Percentiles rank a stretch among this genome's conserved stretches.
phyloP scores from a whole-genome alignment of 75 land plant species.

The Pinus tabuliformis region DNA sequence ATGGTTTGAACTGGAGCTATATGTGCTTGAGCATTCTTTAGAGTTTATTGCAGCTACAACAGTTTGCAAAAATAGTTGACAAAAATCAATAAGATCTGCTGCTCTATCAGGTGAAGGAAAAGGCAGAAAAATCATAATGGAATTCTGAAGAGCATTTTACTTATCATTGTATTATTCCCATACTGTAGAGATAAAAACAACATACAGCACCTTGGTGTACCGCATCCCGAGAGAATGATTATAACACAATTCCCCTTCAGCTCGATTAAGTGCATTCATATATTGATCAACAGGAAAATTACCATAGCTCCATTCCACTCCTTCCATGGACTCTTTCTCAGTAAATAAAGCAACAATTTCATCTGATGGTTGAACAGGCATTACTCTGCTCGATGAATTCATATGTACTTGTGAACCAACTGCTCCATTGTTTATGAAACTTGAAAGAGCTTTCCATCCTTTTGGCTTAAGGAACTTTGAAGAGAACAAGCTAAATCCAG shows the following conservation, averaged over 20 bases:
- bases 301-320: slow-evolving; percentile 85
- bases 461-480: slow-evolving; percentile 53
- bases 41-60: neutral
- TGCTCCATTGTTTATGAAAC: slow-evolving; percentile 11
- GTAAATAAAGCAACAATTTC: slow-evolving; percentile 56
- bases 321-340: slow-evolving; percentile 52
- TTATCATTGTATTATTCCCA: neutral
- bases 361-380: slow-evolving; percentile 10
- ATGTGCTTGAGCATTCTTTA: neutral
- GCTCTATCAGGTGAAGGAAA: no score
- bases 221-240: slow-evolving; percentile 83
- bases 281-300: slow-evolving; percentile 85
- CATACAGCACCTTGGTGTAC: slow-evolving; percentile 70
- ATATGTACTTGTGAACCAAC: slow-evolving; percentile 12
- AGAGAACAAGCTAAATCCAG: slow-evolving; percentile 65
- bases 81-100: no score
- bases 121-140: neutral
- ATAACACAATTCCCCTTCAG: slow-evolving; percentile 84
- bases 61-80: neutral
- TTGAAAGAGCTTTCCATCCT: slow-evolving; percentile 51
- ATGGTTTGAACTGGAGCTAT: neutral
- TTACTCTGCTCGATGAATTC: slow-evolving; percentile 1
- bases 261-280: slow-evolving; percentile 68
- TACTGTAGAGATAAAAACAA: neutral
- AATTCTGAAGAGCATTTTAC: slow-evolving; percentile 2